Base-by-base conservation (phyloP, 73 alveolate genomes). In the Paramecium primaurelia region DNA sequence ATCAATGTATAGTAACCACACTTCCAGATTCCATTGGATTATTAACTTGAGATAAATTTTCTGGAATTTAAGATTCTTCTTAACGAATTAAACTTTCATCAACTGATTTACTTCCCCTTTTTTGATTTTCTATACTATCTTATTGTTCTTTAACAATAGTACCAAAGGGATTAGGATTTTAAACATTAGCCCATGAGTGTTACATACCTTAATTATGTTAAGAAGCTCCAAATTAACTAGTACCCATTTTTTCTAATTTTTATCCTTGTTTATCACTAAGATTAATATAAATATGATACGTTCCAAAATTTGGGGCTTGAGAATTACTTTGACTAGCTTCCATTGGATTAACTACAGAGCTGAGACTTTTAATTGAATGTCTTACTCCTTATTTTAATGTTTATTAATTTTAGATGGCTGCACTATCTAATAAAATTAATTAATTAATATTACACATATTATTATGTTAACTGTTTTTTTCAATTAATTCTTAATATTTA, bases 261-360 rank as follows among this genome's bases (percentile, higher is more conserved):
- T 44, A 14, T 18, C 58, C 91, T 59, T 42, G 28, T 8, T 73
- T 73, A 2, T 80, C 88, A 25, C 58, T 75, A 3, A 3, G 18
- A 54, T 54, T n/a, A n/a, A 34, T 6, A 3, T 10, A 18, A 11
- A 7, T 4, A n/a, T 0, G 8, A 12, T 80, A 80, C 91, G 14
- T 47, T 80, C 77, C 77, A 47, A 80, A 80, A 14, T 80, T 80
- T 44, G 91, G 91, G 8, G 91, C 77, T 28, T 47, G 8, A 1
- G 75, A 80, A 32, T 28, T n/a, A 44, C 58, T 80, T 32, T 42
- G 11, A 80, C 77, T 45, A 2, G 44, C 75, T 32, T 47, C 91
- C 91, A 80, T 80, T 26, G 91, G 91, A 22, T 80, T 80, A 26
- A 80, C 91, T 2, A 80, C 77, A 6, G 91, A 80, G 18, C 91